These are phyloP conservation scores for Aspergillus brunneoviolaceus DNA, from an alignment of 2,329 filamentous ascomycete genomes.

Conservation along the genomic window DNA sequence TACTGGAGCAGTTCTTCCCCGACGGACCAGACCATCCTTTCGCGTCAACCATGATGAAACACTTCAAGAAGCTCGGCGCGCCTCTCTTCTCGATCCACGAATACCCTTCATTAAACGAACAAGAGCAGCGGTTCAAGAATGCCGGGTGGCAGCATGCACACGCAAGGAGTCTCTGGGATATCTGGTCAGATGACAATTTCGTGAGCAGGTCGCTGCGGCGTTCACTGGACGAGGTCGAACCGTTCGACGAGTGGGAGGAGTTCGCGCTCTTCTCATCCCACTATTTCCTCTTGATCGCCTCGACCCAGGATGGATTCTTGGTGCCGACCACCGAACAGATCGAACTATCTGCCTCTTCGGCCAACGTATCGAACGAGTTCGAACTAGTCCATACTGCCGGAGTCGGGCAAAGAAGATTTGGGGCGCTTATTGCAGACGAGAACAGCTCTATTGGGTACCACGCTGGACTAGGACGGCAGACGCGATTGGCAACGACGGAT, in stretches of 20 bases:
- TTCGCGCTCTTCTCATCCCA: slow-evolving; percentile 81
- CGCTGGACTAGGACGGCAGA: slow-evolving; percentile 47
- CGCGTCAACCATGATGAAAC: slow-evolving; percentile 77
- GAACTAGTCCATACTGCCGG: slow-evolving; percentile 30
- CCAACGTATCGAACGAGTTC: slow-evolving; percentile 17
- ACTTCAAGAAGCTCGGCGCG: slow-evolving; percentile 78
- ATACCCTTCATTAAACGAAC: slow-evolving; percentile 67
- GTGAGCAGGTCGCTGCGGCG: slow-evolving; percentile 60
- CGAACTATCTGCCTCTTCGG: background rate
- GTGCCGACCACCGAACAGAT: background rate
- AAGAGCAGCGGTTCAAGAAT: slow-evolving; percentile 64
- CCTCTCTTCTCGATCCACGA: slow-evolving; percentile 71
- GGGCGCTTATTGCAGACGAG: slow-evolving; percentile 50
- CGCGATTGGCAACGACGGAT: slow-evolving; percentile 49
- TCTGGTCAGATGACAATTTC: slow-evolving; percentile 72
- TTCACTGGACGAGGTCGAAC: slow-evolving; percentile 68
- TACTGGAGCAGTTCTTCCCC: slow-evolving; percentile 83
- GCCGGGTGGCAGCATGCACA: slow-evolving; percentile 67
- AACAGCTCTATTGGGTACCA: slow-evolving; percentile 37
- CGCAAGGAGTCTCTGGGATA: slow-evolving; percentile 73
- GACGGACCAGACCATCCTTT: slow-evolving; percentile 78
- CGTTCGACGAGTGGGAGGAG: slow-evolving; percentile 96
- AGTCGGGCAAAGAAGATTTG: slow-evolving; percentile 60
- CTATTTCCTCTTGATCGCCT: slow-evolving; percentile 75
- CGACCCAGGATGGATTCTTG: slow-evolving; percentile 29